These are phyloP conservation scores for Neopestalotiopsis clavispora DNA, from an alignment of 2,329 filamentous ascomycete genomes.

Conservation along the genomic window DNA sequence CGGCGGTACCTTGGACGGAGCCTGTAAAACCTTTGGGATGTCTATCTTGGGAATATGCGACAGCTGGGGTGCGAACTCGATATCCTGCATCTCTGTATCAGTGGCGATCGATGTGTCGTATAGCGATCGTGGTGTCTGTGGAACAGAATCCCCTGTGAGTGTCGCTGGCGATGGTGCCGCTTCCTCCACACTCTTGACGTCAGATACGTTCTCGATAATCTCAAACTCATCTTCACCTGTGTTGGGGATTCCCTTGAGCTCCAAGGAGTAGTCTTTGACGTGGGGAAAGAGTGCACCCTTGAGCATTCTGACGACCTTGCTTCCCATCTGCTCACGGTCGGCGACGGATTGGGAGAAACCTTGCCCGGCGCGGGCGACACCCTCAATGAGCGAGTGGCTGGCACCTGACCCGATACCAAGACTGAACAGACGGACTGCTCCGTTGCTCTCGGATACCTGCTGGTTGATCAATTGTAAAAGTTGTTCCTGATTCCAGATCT, in stretches of 20 bases:
- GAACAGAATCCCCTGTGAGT: constrained; percentile 20
- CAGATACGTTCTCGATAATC: constrained; percentile 62
- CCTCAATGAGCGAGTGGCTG: constrained; percentile 59
- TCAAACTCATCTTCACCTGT: constrained; percentile 60
- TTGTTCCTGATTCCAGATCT: constrained; percentile 51
- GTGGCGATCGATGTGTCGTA: constrained; percentile 56
- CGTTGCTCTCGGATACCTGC: constrained; percentile 43
- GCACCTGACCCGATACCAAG: constrained; percentile 58
- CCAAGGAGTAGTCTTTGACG: constrained; percentile 65
- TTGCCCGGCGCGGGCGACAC: constrained; percentile 57
- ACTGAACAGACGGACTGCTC: constrained; percentile 56
- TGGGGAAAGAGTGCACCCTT: constrained; percentile 73
- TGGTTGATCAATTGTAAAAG: constrained; percentile 52
- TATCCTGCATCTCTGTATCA: constrained; percentile 30
- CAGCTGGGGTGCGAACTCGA: constrained; percentile 24
- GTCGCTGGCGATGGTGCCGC: constrained; percentile 24
- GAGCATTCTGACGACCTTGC: constrained; percentile 74
- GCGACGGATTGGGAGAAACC: constrained; percentile 67
- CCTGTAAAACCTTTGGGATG: constrained; percentile 64
- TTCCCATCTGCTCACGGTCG: constrained; percentile 68
- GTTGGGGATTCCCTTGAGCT: constrained; percentile 59
- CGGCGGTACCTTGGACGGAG: constrained; percentile 65
- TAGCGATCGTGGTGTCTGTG: constrained; percentile 58
- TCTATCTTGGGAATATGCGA: constrained; percentile 57
- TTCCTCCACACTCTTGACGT: constrained; percentile 48